Evolutionary conservation across 257 asterid species (phyloP).

Genomic region (Ehretia macrophylla): DNA sequence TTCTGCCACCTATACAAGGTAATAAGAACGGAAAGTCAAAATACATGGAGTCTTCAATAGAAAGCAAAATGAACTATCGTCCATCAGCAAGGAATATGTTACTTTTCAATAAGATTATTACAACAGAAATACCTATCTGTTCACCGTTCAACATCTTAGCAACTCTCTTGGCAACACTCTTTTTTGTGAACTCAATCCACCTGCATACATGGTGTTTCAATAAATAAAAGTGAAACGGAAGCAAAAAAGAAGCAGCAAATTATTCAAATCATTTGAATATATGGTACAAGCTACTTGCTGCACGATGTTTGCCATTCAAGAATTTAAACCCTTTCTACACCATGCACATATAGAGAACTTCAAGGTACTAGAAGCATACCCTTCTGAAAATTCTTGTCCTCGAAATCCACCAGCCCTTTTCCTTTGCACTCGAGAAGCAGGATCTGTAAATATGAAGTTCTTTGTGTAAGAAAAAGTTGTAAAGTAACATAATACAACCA

Average conservation of each 20-base stretch:
- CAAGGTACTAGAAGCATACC: conserved; percentile 37
- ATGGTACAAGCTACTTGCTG: not conserved
- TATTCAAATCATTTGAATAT: no score
- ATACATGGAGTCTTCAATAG: not conserved
- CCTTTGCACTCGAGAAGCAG: conserved; percentile 46
- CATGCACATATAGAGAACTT: not conserved
- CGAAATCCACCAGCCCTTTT: conserved; percentile 75
- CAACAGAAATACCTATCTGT: conserved; percentile 47
- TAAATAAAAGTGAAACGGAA: no score
- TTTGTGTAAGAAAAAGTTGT: conserved; percentile 1
- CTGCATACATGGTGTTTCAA: conserved; percentile 35
- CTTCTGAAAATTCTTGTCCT: conserved; percentile 80
- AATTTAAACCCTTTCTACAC: conserved; percentile 1
- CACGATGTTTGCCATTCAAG: not conserved
- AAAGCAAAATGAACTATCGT: not conserved
- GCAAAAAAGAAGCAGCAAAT: not conserved
- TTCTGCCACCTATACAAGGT: conserved; percentile 69
- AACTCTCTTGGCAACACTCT: conserved; percentile 81
- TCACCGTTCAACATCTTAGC: conserved; percentile 80
- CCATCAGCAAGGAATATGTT: not conserved
- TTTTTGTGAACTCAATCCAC: conserved; percentile 87
- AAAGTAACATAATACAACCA: not conserved
- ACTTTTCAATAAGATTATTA: not conserved
- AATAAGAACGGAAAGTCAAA: not conserved
- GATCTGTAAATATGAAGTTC: conserved; percentile 31